A percentile compares a stretch with the other conserved stretches of the same genome.
These are phyloP conservation scores for Penicillium sp. DNA, from an alignment of 2,329 filamentous ascomycete species.

Conservation along the genomic window DNA sequence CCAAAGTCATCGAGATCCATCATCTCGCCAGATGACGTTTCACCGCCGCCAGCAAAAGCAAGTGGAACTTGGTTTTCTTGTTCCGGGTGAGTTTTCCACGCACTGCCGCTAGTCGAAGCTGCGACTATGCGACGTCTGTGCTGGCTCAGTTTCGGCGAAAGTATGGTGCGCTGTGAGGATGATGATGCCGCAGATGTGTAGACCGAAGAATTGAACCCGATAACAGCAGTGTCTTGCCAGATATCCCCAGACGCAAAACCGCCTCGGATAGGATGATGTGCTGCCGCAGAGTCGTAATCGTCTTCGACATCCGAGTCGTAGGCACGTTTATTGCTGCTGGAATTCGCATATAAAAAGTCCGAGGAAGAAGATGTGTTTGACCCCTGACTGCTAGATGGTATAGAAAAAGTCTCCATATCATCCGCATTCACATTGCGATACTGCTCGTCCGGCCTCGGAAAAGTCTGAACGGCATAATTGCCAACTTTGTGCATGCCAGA, in stretches of 20 bases:
- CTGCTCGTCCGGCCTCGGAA: slow-evolving; percentile 36
- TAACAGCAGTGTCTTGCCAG: slow-evolving; percentile 17
- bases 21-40: slow-evolving; percentile 19
- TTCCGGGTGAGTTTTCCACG: slow-evolving; percentile 18
- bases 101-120: slow-evolving; percentile 12
- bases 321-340: slow-evolving; percentile 37
- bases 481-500: slow-evolving; percentile 76
- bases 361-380: slow-evolving; percentile 28
- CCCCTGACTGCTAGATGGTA: slow-evolving; percentile 39
- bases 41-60: background rate
- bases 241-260: slow-evolving; percentile 18
- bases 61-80: slow-evolving; percentile 27
- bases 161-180: slow-evolving; percentile 25
- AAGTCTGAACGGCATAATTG: slow-evolving; percentile 57
- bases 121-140: slow-evolving; percentile 19
- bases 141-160: slow-evolving; percentile 29
- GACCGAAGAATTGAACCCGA: background rate
- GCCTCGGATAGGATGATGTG: background rate
- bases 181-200: background rate
- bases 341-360: slow-evolving; percentile 12
- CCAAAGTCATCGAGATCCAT: slow-evolving; percentile 43
- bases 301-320: slow-evolving; percentile 37
- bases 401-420: slow-evolving; percentile 34
- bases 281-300: slow-evolving; percentile 21
- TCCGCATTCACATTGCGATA: slow-evolving; percentile 29